Evolutionary conservation across 352 stramenopile genomes (phyloP), one percentile per base, ranked within the genome.

Genomic region (Peronospora destructor): DNA sequence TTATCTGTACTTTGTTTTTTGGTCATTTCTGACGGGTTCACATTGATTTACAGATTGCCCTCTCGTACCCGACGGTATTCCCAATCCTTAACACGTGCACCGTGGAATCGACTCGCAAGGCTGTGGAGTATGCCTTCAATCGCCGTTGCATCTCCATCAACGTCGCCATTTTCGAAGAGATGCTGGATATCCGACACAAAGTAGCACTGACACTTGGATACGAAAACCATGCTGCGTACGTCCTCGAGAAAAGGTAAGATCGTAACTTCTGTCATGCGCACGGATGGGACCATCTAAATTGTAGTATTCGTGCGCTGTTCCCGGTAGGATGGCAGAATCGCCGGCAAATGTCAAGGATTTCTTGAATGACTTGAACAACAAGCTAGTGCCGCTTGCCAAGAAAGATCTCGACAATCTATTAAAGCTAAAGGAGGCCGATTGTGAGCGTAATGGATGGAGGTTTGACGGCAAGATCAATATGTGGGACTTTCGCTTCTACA

Each of bases 401-500:
- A 83, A 83, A 47, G 77, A 93, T 48, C 35, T 89, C 11, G 64
- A 88, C 42, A 42, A 70, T 46, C 66, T 93, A 28, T 50, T 86
- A 41, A 80, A 81, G 68, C 66, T 90, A 14, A 90, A 90, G 58
- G 60, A 85, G 61, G 53, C 62, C 4, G 73, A 87, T 49, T 81
- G 68, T 46, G 64, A 83, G 38, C 48, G 48, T 14, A 69, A 82
- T 23, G 64, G 45, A 2, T 69, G 66, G 65, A 71, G 81, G 45
- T 88, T 87, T 49, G 82, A 92, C 53, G 83, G 79, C 39, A 86
- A 90, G 55, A 67, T 96, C 60, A 89, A 95, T 66, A 90, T 92
- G 61, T 95, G 83, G 80, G 87, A 96, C 66, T 89, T 87, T 42
- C 71, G 69, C 14, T 96, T 91, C 67, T 96, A 96, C 70, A 86